Percentiles rank a stretch among this genome's conserved stretches.
phyloP scores from a whole-genome alignment of 495 filamentous ascomycete species.

The Hypoxylon cercidicola region DNA sequence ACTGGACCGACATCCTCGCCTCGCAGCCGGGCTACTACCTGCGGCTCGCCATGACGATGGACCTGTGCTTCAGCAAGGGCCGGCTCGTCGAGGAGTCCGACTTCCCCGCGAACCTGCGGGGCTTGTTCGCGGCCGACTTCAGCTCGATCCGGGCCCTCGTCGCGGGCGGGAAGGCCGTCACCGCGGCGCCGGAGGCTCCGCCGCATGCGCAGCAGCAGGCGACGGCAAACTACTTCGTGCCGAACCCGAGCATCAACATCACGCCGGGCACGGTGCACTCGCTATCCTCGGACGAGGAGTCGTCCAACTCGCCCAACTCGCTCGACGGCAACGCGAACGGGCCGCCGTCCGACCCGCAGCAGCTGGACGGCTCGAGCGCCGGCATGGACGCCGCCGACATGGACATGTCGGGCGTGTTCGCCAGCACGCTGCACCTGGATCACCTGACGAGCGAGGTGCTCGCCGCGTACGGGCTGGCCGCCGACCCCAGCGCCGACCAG shows the following conservation, averaged over 20 bases:
- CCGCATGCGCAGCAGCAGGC: too few relatives aligned
- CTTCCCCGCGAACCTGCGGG: constrained; percentile 46
- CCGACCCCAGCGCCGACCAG: constrained; percentile 11
- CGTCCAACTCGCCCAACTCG: constrained; percentile 41
- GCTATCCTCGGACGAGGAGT: constrained; percentile 44
- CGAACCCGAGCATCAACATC: constrained; percentile 28
- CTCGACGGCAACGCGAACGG: constrained; percentile 19
- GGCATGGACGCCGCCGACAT: constrained; percentile 12
- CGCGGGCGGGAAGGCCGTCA: constrained; percentile 10
- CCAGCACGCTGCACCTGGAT: constrained; percentile 22
- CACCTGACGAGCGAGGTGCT: constrained; percentile 35
- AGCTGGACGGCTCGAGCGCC: background rate
- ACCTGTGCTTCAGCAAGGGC: constrained; percentile 47
- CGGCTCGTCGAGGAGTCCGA: constrained; percentile 45
- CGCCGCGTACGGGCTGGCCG: constrained; percentile 31
- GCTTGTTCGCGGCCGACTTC: constrained; percentile 46
- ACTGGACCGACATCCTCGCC: constrained; percentile 49
- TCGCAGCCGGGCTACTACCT: constrained; percentile 46
- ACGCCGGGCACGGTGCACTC: constrained; percentile 41
- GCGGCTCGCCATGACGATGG: constrained; percentile 49
- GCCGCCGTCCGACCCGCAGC: background rate
- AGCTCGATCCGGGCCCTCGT: constrained; percentile 44
- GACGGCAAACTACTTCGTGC: constrained; percentile 13
- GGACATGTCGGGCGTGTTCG: constrained; percentile 31
- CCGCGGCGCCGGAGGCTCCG: background rate